Evolutionary conservation across 192 early-diverging fungal species (phyloP).

Genomic region (Coemansia brasiliensis): DNA sequence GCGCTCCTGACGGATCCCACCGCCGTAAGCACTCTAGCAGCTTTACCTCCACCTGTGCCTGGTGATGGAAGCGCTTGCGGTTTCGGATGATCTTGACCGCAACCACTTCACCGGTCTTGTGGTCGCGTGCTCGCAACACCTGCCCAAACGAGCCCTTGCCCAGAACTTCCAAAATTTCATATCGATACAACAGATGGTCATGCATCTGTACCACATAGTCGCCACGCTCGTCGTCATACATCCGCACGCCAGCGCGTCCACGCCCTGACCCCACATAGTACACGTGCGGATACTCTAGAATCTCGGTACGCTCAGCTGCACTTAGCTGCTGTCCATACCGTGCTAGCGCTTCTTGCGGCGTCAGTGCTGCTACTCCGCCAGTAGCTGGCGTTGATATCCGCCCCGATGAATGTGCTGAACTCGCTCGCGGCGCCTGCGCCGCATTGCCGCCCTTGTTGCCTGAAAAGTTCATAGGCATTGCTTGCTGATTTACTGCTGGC

Average conservation of each 20-base stretch:
- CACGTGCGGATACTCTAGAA: conserved; percentile 75
- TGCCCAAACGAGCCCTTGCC: conserved; percentile 97
- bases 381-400: conserved; percentile 14
- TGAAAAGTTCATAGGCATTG: not conserved
- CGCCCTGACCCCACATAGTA: conserved; percentile 85
- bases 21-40: conserved; percentile 81
- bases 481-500: conserved; percentile 5
- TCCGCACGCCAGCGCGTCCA: conserved; percentile 52
- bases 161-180: conserved; percentile 86
- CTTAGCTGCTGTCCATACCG: conserved; percentile 75
- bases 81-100: conserved; percentile 96
- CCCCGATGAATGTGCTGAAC: conserved; percentile 12
- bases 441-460: not conserved
- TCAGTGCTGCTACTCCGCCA: conserved; percentile 55
- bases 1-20: conserved; percentile 80
- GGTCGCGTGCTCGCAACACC: conserved; percentile 91
- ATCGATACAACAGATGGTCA: conserved; percentile 92
- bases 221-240: conserved; percentile 91
- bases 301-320: conserved; percentile 84
- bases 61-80: conserved; percentile 94
- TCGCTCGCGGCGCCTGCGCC: conserved; percentile 8
- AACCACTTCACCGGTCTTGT: conserved; percentile 81
- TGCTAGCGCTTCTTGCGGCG: conserved; percentile 63
- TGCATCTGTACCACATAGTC: conserved; percentile 85
- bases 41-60: conserved; percentile 91